Base-by-base conservation (phyloP, 2,329 filamentous ascomycete genomes). In the Cladosporium sp. region DNA sequence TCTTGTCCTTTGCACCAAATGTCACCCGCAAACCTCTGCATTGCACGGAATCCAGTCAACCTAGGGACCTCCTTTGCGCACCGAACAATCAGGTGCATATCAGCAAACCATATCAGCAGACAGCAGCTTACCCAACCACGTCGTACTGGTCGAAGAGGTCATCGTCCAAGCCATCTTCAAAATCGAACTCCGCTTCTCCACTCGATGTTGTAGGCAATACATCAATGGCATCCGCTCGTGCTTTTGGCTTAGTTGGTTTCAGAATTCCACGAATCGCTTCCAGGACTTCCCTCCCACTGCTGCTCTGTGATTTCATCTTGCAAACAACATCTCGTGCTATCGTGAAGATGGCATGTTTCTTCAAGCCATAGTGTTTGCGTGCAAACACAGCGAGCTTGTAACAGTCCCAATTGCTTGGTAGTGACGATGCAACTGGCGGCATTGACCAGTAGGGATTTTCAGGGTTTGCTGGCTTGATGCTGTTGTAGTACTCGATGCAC, bases 361-460 rank as follows among this genome's bases (percentile, higher is more conserved):
- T 58, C 49, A 55, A 30, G 3, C 9, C 19, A 8, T 59, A 19
- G 30, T 56, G 59, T 7, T 59, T 19, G 14, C 55, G 64, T 19
- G 42, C 20, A 3, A 64, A 60, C 15, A 58, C 51, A 20, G 51
- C 25, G 20, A 63, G 60, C 17, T 40, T 60, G 52, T 30, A 58
- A 30, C 51, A 50, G 20, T 34, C 22, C 34, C 38, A 58, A 5
- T 9, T 25, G 4, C 19, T 22, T 11, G 55, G 45, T 11, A 22
- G 43, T 1, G n/a, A 20, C 5, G 20, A 15, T 17, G 17, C 43
- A 15, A 6, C n/a, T 2, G 20, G 15, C 5, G 39, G 39, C 22
- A 12, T 39, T 6, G 20, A 11, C 55, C 55, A 58, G 22, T 34
- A 30, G 12, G n/a, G 11, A 5, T n/a, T 36, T 5, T 34, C n/a